A percentile compares a stretch with the other conserved stretches of the same genome.
These are phyloP conservation scores for Lyophyllum decastes DNA, from an alignment of 768 basidiomycete species.

Conservation along the genomic window DNA sequence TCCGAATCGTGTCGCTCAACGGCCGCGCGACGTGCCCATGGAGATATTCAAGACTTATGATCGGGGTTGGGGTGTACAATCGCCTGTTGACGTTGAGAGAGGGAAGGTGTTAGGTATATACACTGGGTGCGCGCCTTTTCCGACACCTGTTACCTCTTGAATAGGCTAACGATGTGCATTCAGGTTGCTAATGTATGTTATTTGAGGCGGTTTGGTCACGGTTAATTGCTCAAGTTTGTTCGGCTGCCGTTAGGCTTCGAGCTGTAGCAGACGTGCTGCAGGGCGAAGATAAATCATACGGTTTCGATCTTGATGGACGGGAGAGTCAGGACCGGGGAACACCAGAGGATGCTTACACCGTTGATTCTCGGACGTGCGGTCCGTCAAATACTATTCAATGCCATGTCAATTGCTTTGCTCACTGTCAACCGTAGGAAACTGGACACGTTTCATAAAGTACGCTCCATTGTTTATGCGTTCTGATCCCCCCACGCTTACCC, in stretches of 20 bases:
- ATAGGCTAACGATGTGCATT: background rate
- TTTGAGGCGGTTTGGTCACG: too few species aligned
- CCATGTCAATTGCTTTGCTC: too few species aligned
- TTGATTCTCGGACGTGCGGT: conserved; percentile 58
- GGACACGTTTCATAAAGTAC: conserved; percentile 77
- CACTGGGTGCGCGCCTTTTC: conserved; percentile 53
- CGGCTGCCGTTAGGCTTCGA: conserved; percentile 47
- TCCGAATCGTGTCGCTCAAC: conserved; percentile 62
- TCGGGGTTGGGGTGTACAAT: conserved; percentile 70
- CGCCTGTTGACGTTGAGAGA: conserved; percentile 35
- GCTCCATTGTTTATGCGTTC: too few species aligned
- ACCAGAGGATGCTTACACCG: conserved; percentile 44
- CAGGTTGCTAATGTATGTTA: conserved; percentile 48
- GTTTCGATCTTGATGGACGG: conserved; percentile 67
- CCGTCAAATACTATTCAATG: too few species aligned
- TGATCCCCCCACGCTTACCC: too few species aligned
- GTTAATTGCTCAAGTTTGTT: too few species aligned
- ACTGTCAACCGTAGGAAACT: conserved; percentile 57
- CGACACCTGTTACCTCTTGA: conserved; percentile 8
- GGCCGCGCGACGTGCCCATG: conserved; percentile 53
- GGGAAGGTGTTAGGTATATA: conserved; percentile 71
- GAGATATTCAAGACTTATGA: conserved; percentile 65
- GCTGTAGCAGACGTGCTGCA: conserved; percentile 39
- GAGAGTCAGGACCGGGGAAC: conserved; percentile 38
- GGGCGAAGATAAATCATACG: conserved; percentile 42